Evolutionary conservation across 176 grass and related monocot species (phyloP), one percentile per base, ranked within the genome.

Genomic region (Otatea glauca): DNA sequence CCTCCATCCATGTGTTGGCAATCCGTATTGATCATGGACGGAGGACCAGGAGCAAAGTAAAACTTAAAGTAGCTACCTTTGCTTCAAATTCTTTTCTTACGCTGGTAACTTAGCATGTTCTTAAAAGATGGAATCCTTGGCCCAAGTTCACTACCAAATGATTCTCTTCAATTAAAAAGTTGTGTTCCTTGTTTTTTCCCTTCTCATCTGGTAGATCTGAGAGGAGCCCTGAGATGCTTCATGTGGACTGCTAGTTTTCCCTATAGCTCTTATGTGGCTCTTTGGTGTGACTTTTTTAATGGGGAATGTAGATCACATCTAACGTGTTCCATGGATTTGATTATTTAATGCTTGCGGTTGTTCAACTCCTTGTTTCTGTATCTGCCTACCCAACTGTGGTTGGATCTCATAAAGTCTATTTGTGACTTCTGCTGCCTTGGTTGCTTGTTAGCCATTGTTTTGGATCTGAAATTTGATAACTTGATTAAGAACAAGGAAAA

Each of bases 261-360:
- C 12, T 79, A 47, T 53, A 55, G 41, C 61, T 87, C 80, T 75
- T 84, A 79, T 79, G 79, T 87, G 68, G 59, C 39, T 87, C 68
- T 69, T 87, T 72, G 68, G 48, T 63, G 29, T 74, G 42, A 27
- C 72, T 64, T 83, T 79, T 87, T 90, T 74, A 87, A 80, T 80
- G 75, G 42, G 68, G 69, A 84, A 75, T 90, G 61, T 74, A 90
- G 84, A 90, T 90, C 85, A 80, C 80, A 87, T 90, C 84, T 75
- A 23, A 35, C 82, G 71, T 76, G 49, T 47, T 77, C 24, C 51
- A 63, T 70, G 84, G 44, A 79, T 90, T 84, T 62, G 16, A 83
- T 70, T 87, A 84, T 80, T 87, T 69, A 84, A 87, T 87, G 23
- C 1, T 20, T 66, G 48, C 18, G 76, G 80, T 63, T 78, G 75